Evolutionary conservation across 345 rosid species (phyloP), one percentile per base, ranked within the genome.

Genomic region (Syzygium jambos): DNA sequence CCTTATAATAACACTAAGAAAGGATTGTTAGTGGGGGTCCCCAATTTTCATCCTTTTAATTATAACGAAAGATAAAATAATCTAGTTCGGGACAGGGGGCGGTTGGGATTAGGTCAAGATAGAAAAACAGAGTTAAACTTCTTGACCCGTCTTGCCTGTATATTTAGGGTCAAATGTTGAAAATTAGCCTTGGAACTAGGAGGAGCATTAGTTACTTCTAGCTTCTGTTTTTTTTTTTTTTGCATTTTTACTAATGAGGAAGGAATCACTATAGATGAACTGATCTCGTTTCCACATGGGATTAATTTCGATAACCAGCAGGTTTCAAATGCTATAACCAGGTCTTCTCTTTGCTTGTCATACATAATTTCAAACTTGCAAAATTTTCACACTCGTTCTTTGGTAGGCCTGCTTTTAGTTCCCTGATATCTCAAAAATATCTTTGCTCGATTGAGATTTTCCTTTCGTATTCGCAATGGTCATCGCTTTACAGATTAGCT

Each of bases 1-100:
- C 2, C 2, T 13, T 61, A n/a, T n/a, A 9, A 61, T 61, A n/a
- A 61, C 16, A 1, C 4, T 13, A n/a, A 14, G 5, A n/a, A 2
- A 0, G 2, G 19, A 0, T 61, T 2, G 2, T 1, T 1, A 3
- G 11, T 1, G 0, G 3, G 12, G 68, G 15, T 27, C 1, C 7
- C 29, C 68, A 59, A 0, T 2, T 59, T 61, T n/a, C 73, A 0
- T 61, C 34, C 19, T n/a, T n/a, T 13, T n/a, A n/a, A 61, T 61
- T 8, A 13, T n/a, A 8, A n/a, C 11, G 65, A 59, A 59, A 11
- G 0, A 59, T 59, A 59, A 25, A 25, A 22, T 59, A 27, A 59
- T n/a, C 15, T 6, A 11, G 1, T 4, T 2, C 1, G 15, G 29
- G 15, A 59, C 27, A 59, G 15, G 5, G 30, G 25, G 30, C 7